Base-by-base conservation (phyloP, 805 yeast genomes). In the Nakazawaea molendinolei region DNA sequence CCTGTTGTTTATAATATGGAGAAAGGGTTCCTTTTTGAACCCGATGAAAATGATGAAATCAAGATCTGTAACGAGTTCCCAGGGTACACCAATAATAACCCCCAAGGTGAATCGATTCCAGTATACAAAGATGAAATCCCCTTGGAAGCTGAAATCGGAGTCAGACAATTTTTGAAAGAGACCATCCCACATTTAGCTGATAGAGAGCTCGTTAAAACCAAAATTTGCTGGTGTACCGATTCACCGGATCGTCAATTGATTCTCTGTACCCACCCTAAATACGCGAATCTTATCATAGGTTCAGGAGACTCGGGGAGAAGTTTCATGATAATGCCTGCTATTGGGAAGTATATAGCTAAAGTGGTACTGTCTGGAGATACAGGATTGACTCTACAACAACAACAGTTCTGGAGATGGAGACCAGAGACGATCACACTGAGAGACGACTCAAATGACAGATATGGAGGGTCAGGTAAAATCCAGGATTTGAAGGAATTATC, bases 401-500 rank as follows among this genome's bases (percentile, higher is more conserved):
- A 43, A 13, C 29, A 38, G 23, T 34, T 39, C 17, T 43, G 44
- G 44, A 40, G 33, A 31, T 45, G 48, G 48, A 36, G 46, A 31
- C 48, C 48, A 9, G 39, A 44, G 22, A 33, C 44, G 17, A n/a
- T 31, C 8, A 14, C 7, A 6, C 3, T 5, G 29, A 36, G 36
- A 46, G 47, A 48, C 24, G 42, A 47, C 10, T 14, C 44, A 10
- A 59, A 56, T 27, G 41, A 37, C 8, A 48, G 63, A 34, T 42
- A 44, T 33, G 63, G 63, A 18, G 63, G 61, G 8, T 39, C 42
- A 3, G 51, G 57, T 13, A 32, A 26, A 6, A 44, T 58, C 23
- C 48, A 47, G 24, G 62, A 58, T 36, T 31, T 56, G 21, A 48
- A 48, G 28, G 51, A 48, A 6, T 40, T 56, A 2, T 22, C 39